Percentiles rank a stretch among this genome's conserved stretches.
phyloP scores from a whole-genome alignment of 495 filamentous ascomycete genomes.

The Tuber melanosporum region DNA sequence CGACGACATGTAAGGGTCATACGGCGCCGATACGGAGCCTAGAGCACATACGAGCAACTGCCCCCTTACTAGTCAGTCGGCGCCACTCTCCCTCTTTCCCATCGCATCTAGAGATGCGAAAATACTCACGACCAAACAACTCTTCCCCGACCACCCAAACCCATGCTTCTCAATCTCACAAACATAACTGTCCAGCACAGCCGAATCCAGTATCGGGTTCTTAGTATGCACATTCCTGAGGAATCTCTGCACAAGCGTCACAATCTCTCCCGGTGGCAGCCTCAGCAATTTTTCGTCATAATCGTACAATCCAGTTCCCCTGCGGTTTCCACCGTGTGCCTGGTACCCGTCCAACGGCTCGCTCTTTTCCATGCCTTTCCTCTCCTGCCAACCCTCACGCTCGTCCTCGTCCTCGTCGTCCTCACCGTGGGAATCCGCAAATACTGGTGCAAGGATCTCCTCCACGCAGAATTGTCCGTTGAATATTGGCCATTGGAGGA shows the following conservation, averaged over 20 bases:
- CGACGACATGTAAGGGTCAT: conserved; percentile 22
- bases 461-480: conserved; percentile 25
- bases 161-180: conserved; percentile 29
- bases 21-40: conserved; percentile 36
- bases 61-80: background rate
- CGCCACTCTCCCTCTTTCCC: background rate
- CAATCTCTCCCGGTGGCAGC: conserved; percentile 24
- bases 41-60: conserved; percentile 39
- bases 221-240: conserved; percentile 43
- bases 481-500: conserved; percentile 38
- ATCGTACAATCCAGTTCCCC: conserved; percentile 7
- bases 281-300: conserved; percentile 30
- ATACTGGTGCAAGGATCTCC: conserved; percentile 36
- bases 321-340: conserved; percentile 25
- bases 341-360: conserved; percentile 19
- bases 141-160: conserved; percentile 38
- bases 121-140: conserved; percentile 40
- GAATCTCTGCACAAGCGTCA: conserved; percentile 37
- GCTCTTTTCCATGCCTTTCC: conserved; percentile 10
- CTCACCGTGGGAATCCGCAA: conserved; percentile 25
- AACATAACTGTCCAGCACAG: conserved; percentile 29
- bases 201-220: conserved; percentile 42
- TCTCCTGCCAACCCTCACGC: conserved; percentile 23
- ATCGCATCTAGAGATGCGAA: background rate
- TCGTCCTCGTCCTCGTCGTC: conserved; percentile 31